Base-by-base conservation (phyloP, 305 asterid genomes). In the Fraxinus baroniana region DNA sequence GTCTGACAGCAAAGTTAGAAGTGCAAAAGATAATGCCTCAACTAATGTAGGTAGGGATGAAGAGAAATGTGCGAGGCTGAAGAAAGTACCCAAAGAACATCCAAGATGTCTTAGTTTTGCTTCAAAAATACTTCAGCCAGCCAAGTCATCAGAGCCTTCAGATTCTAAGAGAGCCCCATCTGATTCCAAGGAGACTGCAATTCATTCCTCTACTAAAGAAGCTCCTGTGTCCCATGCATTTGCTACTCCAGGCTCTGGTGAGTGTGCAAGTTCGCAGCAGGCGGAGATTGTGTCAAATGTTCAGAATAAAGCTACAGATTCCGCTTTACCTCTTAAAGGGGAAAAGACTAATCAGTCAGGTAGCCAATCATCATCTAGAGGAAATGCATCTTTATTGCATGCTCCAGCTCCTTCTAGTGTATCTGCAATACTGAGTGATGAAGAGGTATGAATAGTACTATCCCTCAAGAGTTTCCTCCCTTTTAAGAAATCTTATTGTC, bases 351-450 rank as follows among this genome's bases (percentile, higher is more conserved):
- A 83, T 81, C 97, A 88, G 83, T 73, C 92, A 62, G 87, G 84
- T 77, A 74, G 86, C 79, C 94, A 88, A 78, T 73, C 89, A 36
- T 85, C 93, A 82, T 86, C 93, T 24, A 92, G 89, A 88, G 93
- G 89, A 75, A 92, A 87, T 84, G 84, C 88, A 80, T 80, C 89
- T 83, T 86, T 86, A 57, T 79, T 88, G 80, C 90, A 88, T 75
- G 85, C 97, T 85, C 90, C 92, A 39, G 76, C 89, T 79, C 71
- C 91, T 60, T 86, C 97, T 74, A 91, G 87, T 86, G 86, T 90
- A 74, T 91, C 94, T 81, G 89, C 98, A 83, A 81, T 87, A 77
- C 87, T 95, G 87, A 95, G 98, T 82, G 99, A 96, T 86, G 98
- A 96, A 92, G 98, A 93, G 98, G 99, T 94, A 87, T 76, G 84